phyloP scores from a whole-genome alignment of 805 yeast genomes.

The Saccharomycopsis lassenensis region DNA sequence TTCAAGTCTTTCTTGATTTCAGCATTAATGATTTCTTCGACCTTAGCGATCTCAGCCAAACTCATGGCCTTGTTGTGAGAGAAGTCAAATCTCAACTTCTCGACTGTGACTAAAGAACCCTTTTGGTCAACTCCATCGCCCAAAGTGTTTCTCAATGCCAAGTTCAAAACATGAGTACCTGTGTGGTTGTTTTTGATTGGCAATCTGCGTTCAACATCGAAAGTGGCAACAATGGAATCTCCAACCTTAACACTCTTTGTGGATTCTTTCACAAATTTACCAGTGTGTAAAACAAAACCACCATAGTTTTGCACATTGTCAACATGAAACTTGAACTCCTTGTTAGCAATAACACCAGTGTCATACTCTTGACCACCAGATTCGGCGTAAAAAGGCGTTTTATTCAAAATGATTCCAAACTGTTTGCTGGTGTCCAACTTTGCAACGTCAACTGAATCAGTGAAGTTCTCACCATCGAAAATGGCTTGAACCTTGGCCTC shows the following conservation, averaged over 20 bases:
- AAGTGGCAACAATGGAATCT: constrained; percentile 71
- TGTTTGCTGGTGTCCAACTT: constrained; percentile 38
- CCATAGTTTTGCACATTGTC: constrained; percentile 87
- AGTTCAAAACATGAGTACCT: constrained; percentile 91
- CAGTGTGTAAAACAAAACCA: constrained; percentile 94
- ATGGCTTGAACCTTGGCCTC: constrained; percentile 63
- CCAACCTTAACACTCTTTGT: constrained; percentile 36
- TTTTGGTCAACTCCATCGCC: constrained; percentile 90
- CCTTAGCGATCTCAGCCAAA: constrained; percentile 56
- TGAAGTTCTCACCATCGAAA: constrained; percentile 55
- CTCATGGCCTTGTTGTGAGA: constrained; percentile 82
- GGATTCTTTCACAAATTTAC: constrained; percentile 65
- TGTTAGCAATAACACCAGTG: constrained; percentile 78
- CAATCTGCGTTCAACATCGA: constrained; percentile 89
- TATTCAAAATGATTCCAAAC: constrained; percentile 74
- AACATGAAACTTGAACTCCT: constrained; percentile 85
- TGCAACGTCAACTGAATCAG: constrained; percentile 31
- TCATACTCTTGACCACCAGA: constrained; percentile 99
- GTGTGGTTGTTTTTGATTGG: constrained; percentile 97
- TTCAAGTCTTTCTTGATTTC: constrained; percentile 57
- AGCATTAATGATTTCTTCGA: constrained; percentile 65
- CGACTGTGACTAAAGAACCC: constrained; percentile 94
- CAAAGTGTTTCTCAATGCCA: constrained; percentile 72
- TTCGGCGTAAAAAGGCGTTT: constrained; percentile 94
- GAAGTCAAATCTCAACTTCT: constrained; percentile 92